Evolutionary conservation across 768 basidiomycete genomes (phyloP).

Genomic region (Heimioporus sp.): DNA sequence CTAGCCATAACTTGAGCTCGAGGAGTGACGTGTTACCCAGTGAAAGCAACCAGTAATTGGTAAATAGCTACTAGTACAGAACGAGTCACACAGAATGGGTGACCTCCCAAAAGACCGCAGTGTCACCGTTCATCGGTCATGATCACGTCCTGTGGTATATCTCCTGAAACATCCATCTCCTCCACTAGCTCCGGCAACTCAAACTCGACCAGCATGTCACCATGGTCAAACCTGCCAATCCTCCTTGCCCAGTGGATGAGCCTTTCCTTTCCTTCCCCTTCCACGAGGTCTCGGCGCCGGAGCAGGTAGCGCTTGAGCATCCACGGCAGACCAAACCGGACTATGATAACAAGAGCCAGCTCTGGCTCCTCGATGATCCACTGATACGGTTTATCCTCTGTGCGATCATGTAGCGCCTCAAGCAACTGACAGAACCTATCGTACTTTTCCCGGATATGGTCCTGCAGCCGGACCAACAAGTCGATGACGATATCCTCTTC

Average conservation of each 20-base stretch:
- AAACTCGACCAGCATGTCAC: conserved; percentile 20
- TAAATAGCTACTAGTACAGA: no score
- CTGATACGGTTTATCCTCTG: conserved; percentile 18
- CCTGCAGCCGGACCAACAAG: conserved; percentile 17
- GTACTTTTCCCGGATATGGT: conserved; percentile 19
- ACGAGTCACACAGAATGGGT: no score
- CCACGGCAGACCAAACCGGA: conserved; percentile 23
- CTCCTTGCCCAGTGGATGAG: conserved; percentile 15
- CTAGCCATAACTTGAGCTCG: no score
- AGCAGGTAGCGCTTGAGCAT: conserved; percentile 27
- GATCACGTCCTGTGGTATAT: conserved; percentile 1
- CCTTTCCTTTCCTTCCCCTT: conserved; percentile 11
- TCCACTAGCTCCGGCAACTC: conserved; percentile 13
- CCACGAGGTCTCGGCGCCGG: conserved; percentile 20
- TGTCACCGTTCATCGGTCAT: conserved; percentile 5
- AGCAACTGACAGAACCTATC: conserved; percentile 21
- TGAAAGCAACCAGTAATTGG: no score
- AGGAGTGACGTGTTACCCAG: no score
- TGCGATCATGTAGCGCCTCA: conserved; percentile 25
- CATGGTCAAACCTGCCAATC: conserved; percentile 22
- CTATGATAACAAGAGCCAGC: conserved; percentile 19
- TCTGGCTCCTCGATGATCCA: conserved; percentile 27
- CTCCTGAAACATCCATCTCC: conserved; percentile 1
- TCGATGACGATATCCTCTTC: conserved; percentile 28
- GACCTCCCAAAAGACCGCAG: neutral